Percentiles rank a stretch among this genome's conserved stretches.
Evolutionary conservation across 129 eudicot species (phyloP).

Genomic region (Saussurea involucrata): DNA sequence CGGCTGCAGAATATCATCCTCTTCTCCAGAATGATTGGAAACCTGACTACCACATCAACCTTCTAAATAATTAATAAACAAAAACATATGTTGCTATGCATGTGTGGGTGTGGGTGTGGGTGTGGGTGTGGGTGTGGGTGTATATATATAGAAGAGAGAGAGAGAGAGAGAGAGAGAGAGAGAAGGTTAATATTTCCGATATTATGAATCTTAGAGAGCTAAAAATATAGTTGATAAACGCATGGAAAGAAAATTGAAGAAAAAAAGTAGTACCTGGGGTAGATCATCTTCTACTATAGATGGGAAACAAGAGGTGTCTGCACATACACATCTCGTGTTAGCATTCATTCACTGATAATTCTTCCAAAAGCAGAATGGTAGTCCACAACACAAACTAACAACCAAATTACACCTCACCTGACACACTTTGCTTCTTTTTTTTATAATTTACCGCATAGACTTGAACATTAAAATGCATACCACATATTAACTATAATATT

Average conservation of each 20-base stretch:
- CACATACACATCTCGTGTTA: slow-evolving; percentile 16
- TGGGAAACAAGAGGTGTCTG: slow-evolving; percentile 26
- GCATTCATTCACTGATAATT: slow-evolving; percentile 16
- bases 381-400: not conserved
- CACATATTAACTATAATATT: not conserved
- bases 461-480: not conserved
- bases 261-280: slow-evolving; percentile 45
- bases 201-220: not conserved
- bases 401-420: not conserved
- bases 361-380: not conserved
- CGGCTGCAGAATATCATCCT: slow-evolving; percentile 23
- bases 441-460: not conserved
- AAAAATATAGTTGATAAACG: not conserved
- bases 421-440: not conserved
- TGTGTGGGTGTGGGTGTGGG: not conserved
- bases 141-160: not conserved
- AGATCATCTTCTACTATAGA: slow-evolving; percentile 30
- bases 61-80: not conserved
- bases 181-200: not conserved
- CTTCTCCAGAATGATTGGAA: slow-evolving; percentile 29
- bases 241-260: not conserved
- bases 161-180: not conserved
- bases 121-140: not conserved
- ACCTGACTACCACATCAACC: slow-evolving; percentile 33
- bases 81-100: not conserved